Evolutionary conservation across 345 rosid species (phyloP).

Genomic region (Lepidium didymum): DNA sequence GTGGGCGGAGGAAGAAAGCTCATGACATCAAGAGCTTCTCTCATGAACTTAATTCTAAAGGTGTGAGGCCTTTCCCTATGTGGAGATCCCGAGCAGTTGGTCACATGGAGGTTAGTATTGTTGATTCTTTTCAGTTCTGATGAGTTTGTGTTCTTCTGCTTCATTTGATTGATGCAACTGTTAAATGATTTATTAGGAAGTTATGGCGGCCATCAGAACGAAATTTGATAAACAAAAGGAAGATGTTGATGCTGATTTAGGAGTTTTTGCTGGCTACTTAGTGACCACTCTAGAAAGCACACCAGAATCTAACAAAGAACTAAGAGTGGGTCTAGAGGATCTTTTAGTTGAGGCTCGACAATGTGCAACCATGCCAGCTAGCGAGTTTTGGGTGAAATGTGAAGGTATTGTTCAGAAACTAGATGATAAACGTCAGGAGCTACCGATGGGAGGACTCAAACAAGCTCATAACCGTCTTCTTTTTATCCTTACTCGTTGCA

Average conservation of each 20-base stretch:
- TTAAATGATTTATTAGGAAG: constrained; percentile 45
- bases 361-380: constrained; percentile 78
- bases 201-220: constrained; percentile 68
- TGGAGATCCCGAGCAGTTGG: constrained; percentile 83
- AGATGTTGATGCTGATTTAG: constrained; percentile 86
- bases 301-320: constrained; percentile 53
- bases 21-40: constrained; percentile 93
- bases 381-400: constrained; percentile 82
- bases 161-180: neutral
- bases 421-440: constrained; percentile 89
- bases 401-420: constrained; percentile 83
- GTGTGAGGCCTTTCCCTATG: constrained; percentile 84
- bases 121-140: neutral
- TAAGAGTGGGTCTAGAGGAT: constrained; percentile 76
- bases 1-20: constrained; percentile 74
- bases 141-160: neutral
- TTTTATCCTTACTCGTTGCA: constrained; percentile 88
- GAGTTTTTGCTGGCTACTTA: constrained; percentile 82
- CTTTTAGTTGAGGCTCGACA: constrained; percentile 63
- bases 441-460: constrained; percentile 80
- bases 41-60: constrained; percentile 96
- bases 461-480: constrained; percentile 91
- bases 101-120: constrained; percentile 69
- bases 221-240: constrained; percentile 87
- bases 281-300: constrained; percentile 73